Percentiles rank a stretch among this genome's conserved stretches.
Conservation (phyloP, 2,329 filamentous ascomycete species). For the Mollisiaceae sp. region DNA sequence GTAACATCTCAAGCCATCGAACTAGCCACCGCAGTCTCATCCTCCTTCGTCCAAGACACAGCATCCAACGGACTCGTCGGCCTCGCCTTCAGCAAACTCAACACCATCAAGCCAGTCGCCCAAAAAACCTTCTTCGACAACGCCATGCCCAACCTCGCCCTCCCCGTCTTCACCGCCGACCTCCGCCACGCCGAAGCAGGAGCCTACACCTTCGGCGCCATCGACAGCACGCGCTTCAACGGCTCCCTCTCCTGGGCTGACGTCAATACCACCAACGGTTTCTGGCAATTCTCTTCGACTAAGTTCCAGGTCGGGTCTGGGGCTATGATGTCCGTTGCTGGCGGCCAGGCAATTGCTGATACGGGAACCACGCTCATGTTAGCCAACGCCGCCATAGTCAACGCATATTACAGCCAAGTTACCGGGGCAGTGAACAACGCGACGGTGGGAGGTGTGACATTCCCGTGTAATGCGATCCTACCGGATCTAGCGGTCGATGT, state of each 20-base stretch:
- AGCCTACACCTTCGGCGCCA: conserved; percentile 61
- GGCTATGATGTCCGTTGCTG: conserved; percentile 66
- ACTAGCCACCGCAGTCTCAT: conserved; percentile 42
- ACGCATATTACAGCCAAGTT: conserved; percentile 48
- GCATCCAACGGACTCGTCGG: conserved; percentile 64
- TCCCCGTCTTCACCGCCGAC: conserved; percentile 65
- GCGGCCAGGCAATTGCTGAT: conserved; percentile 51
- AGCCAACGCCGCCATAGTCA: conserved; percentile 44
- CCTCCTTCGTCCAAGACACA: conserved; percentile 44
- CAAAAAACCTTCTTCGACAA: conserved; percentile 47
- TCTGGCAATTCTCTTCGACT: conserved; percentile 61
- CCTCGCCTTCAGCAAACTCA: conserved; percentile 52
- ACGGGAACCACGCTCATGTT: conserved; percentile 52
- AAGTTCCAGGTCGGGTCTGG: conserved; percentile 50
- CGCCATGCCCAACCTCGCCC: conserved; percentile 37
- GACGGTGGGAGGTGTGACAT: conserved; percentile 45
- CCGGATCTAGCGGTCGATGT: conserved; percentile 46
- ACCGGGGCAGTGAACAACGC: conserved; percentile 44
- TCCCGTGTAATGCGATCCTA: conserved; percentile 44
- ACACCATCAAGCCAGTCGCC: conserved; percentile 42
- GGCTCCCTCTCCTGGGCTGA: conserved; percentile 57
- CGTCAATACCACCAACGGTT: conserved; percentile 55
- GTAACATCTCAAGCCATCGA: conserved; percentile 44
- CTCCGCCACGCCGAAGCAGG: conserved; percentile 54
- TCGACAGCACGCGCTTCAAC: conserved; percentile 58